phyloP scores from a whole-genome alignment of 2,329 filamentous ascomycete species.

The Fusarium praegraminearum region DNA sequence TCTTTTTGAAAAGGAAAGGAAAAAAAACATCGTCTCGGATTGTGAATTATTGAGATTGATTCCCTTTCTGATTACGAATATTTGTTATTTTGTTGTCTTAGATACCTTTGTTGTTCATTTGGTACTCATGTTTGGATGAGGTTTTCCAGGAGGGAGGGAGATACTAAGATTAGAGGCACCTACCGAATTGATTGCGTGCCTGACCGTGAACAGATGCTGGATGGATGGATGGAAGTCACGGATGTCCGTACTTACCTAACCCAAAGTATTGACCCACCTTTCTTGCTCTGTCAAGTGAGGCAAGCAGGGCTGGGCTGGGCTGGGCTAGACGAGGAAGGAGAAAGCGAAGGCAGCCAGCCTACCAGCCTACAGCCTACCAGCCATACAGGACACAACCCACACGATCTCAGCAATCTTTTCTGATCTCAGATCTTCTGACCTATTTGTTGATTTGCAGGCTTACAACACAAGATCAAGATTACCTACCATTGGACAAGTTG shows the following conservation, averaged over 20 bases:
- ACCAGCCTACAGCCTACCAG: no score
- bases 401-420: constrained; percentile 16
- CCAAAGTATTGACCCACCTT: constrained; percentile 18
- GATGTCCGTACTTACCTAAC: neutral
- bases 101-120: neutral
- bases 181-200: neutral
- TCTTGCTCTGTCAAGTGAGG: neutral
- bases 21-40: neutral
- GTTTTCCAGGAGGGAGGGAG: neutral
- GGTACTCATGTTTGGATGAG: neutral
- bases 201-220: neutral
- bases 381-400: no score
- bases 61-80: neutral
- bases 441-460: constrained; percentile 9
- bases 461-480: neutral
- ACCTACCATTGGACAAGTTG: neutral
- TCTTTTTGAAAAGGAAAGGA: neutral
- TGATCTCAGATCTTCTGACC: constrained; percentile 27
- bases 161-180: no score
- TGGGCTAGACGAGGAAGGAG: neutral
- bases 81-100: neutral
- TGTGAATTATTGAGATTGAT: neutral
- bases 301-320: neutral
- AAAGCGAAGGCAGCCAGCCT: neutral
- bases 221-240: neutral